A percentile compares a stretch with the other conserved stretches of the same genome.
Evolutionary conservation across 352 stramenopile species (phyloP).

Genomic region (Poterioochromonas sp.): DNA sequence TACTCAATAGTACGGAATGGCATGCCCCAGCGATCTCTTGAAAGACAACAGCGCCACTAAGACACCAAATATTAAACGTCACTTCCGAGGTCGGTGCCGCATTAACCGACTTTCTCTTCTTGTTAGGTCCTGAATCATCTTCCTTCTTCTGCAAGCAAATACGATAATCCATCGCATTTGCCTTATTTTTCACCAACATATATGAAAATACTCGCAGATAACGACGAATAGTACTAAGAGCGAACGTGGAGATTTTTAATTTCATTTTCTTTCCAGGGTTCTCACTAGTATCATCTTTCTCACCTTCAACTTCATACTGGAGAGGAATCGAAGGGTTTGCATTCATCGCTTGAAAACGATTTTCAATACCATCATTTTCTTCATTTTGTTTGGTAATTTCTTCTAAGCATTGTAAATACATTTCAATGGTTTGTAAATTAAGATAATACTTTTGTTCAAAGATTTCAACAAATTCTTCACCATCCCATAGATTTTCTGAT

Average conservation of each 20-base stretch:
- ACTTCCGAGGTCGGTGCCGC: conserved; percentile 38
- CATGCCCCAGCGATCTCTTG: conserved; percentile 67
- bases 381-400: background rate
- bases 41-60: conserved; percentile 89
- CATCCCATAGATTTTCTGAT: conserved; percentile 13
- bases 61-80: conserved; percentile 97
- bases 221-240: background rate
- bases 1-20: conserved; percentile 69
- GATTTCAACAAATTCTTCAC: background rate
- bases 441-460: background rate
- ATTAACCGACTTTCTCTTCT: background rate
- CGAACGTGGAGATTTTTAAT: background rate
- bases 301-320: background rate
- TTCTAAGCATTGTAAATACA: background rate
- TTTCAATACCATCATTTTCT: background rate
- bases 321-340: too few relatives aligned
- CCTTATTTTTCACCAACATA: background rate
- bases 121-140: background rate
- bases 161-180: background rate
- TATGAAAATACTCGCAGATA: background rate
- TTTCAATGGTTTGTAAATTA: background rate
- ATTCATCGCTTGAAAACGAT: background rate
- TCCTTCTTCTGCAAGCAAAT: background rate
- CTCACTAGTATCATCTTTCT: background rate
- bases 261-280: too few relatives aligned